These are phyloP conservation scores for Fusarium sp. DNA, from an alignment of 2,329 filamentous ascomycete genomes.

Conservation along the genomic window DNA sequence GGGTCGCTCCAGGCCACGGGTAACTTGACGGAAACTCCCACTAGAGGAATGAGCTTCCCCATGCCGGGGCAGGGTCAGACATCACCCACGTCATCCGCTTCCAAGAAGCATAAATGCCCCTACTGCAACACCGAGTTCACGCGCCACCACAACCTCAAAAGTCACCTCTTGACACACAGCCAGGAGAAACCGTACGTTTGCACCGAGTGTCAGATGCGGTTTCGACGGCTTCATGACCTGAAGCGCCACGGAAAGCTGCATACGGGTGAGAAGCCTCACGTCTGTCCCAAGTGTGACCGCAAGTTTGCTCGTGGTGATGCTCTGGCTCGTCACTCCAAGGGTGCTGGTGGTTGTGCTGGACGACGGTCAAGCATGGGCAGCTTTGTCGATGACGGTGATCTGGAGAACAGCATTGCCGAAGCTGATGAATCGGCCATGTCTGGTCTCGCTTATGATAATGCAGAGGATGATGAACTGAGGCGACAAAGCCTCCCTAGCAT, in stretches of 20 bases:
- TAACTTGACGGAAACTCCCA: slow-evolving; percentile 58
- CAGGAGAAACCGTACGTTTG: slow-evolving; percentile 98
- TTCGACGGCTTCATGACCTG: slow-evolving; percentile 91
- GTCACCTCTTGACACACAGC: slow-evolving; percentile 95
- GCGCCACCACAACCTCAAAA: slow-evolving; percentile 96
- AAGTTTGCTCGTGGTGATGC: slow-evolving; percentile 97
- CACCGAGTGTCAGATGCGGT: slow-evolving; percentile 91
- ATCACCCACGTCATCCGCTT: slow-evolving; percentile 69
- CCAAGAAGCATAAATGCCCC: slow-evolving; percentile 95
- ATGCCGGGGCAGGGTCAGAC: slow-evolving; percentile 59
- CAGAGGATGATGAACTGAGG: slow-evolving; percentile 73
- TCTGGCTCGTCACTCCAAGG: slow-evolving; percentile 93
- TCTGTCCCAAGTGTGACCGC: slow-evolving; percentile 93
- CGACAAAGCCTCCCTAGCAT: slow-evolving; percentile 80
- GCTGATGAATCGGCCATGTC: slow-evolving; percentile 69
- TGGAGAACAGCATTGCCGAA: slow-evolving; percentile 62
- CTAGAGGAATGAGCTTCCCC: slow-evolving; percentile 69
- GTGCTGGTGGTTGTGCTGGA: slow-evolving; percentile 93
- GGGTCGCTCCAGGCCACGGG: slow-evolving; percentile 60
- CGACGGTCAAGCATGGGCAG: slow-evolving; percentile 87
- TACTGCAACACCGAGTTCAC: slow-evolving; percentile 98
- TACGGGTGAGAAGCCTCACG: slow-evolving; percentile 94
- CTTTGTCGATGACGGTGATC: slow-evolving; percentile 83
- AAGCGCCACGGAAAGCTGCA: slow-evolving; percentile 98
- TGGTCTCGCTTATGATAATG: slow-evolving; percentile 66